Base-by-base conservation (phyloP, 164 flowering plant species). In the Dillenia suffruticosa region DNA sequence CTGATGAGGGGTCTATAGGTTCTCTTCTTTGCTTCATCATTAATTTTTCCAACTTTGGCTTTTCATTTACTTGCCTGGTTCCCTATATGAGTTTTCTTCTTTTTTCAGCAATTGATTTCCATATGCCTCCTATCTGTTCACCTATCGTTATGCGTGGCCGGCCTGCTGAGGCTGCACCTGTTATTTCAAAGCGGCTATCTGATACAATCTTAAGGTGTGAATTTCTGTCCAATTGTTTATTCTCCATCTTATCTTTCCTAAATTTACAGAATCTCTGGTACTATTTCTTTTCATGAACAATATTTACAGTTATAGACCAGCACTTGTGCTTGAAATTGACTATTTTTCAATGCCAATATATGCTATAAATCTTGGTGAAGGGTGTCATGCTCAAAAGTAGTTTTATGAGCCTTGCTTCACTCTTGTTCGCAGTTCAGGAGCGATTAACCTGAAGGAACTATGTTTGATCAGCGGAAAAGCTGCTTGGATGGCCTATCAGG, bases 401-500 rank as follows among this genome's bases (percentile, higher is more conserved):
- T 24, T 26, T 26, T 26, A 26, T 26, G 1, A 26, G 40, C 3
- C 40, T 26, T 26, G 40, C 40, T 26, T 26, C 40, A 53, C 11
- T 45, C 15, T n/a, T 9, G 52, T 24, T 62, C 87, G 77, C 81
- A 89, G 95, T 74, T 89, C 97, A 78, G 84, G 90, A 49, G 81
- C 89, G 94, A 72, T 94, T 64, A 62, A 90, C 70, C 64, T 90
- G 76, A 90, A 85, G 72, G 98, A 93, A 62, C 68, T 90, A 46
- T 93, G 78, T 12, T 65, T 93, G 74, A 81, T 87, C 67, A 73
- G 78, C 64, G 95, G 98, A 52, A 90, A 94, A 75, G 97, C 95
- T 73, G 96, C 95, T 58, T 94, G 97, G 98, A 94, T 94, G 95
- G 95, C 82, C 44, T 94, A 94, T 74, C 70, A 90, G 95, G n/a